Evolutionary conservation across 2,329 filamentous ascomycete genomes (phyloP).

Genomic region (Calycina marina): DNA sequence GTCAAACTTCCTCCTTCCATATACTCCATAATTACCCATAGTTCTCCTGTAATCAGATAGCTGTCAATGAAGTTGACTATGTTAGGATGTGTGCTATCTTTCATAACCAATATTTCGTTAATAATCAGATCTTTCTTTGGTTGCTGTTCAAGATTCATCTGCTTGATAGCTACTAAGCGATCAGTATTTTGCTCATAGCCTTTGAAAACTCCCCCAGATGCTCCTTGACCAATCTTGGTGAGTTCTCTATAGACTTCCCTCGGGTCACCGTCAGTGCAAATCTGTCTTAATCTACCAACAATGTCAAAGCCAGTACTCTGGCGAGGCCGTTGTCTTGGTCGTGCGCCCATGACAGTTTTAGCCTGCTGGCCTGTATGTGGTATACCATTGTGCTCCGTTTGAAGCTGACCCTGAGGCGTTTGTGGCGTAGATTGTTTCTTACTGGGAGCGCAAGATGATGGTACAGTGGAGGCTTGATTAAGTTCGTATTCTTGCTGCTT

Average conservation of each 20-base stretch:
- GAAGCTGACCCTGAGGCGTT: slow-evolving; percentile 36
- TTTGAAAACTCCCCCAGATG: slow-evolving; percentile 88
- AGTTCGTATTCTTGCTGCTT: slow-evolving; percentile 77
- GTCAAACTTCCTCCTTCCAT: slow-evolving; percentile 98
- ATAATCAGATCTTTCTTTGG: slow-evolving; percentile 99
- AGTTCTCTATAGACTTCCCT: slow-evolving; percentile 75
- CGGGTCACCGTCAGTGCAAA: slow-evolving; percentile 82
- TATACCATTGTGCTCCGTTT: slow-evolving; percentile 31
- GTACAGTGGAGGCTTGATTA: slow-evolving; percentile 48
- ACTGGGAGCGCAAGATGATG: slow-evolving; percentile 59
- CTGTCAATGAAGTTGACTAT: slow-evolving; percentile 99
- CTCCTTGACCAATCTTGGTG: slow-evolving; percentile 93
- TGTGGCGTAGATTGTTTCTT: slow-evolving; percentile 44
- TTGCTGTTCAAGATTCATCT: slow-evolving; percentile 98
- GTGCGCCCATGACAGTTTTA: slow-evolving; percentile 35
- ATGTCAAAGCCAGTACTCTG: slow-evolving; percentile 76
- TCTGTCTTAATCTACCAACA: slow-evolving; percentile 66
- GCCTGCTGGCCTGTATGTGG: slow-evolving; percentile 22
- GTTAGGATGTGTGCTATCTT: slow-evolving; percentile 94
- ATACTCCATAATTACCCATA: slow-evolving; percentile 99
- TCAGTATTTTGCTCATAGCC: slow-evolving; percentile 76
- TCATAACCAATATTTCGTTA: slow-evolving; percentile 98
- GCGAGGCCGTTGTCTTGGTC: slow-evolving; percentile 63
- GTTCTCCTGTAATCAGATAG: slow-evolving; percentile 73
- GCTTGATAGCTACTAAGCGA: slow-evolving; percentile 90